Evolutionary conservation across 805 yeast species (phyloP).

Genomic region (Lipomyces oligophaga): DNA sequence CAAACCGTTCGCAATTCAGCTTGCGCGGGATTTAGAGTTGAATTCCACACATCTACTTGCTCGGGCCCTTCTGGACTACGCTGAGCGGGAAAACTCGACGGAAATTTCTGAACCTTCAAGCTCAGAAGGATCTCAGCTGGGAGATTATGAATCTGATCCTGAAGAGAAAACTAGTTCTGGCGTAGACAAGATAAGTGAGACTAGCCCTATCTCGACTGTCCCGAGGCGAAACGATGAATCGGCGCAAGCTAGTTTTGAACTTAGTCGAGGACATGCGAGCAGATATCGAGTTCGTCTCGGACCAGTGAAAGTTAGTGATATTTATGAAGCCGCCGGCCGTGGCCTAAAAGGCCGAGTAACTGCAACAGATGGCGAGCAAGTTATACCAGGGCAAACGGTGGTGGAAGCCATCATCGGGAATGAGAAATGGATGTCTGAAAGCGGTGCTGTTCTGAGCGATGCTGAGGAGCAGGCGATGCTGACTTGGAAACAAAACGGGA

Average conservation of each 20-base stretch:
- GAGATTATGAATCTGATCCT: neutral
- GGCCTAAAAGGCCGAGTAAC: conserved; percentile 52
- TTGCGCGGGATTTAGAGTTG: conserved; percentile 56
- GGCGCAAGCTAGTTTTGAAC: neutral
- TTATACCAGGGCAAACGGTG: too few relatives aligned
- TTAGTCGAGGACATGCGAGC: neutral
- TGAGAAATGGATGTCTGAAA: conserved; percentile 53
- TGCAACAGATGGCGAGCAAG: conserved; percentile 14
- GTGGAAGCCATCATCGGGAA: conserved; percentile 48
- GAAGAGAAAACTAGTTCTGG: neutral
- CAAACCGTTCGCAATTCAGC: conserved; percentile 42
- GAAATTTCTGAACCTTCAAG: conserved; percentile 2
- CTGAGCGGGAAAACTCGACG: conserved; percentile 30
- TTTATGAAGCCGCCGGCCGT: conserved; percentile 56
- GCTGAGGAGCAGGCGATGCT: conserved; percentile 40
- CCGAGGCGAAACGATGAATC: too few relatives aligned
- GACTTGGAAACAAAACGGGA: conserved; percentile 60
- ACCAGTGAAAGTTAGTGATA: conserved; percentile 42
- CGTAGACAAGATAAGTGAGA: too few relatives aligned
- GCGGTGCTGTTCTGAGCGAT: conserved; percentile 41
- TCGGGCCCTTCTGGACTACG: conserved; percentile 49
- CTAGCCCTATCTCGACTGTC: too few relatives aligned
- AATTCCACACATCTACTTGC: conserved; percentile 70
- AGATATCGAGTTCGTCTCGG: conserved; percentile 18
- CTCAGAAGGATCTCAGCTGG: neutral